Conservation (phyloP, 2,329 filamentous ascomycete genomes). For the Dothideomycetes sp. region DNA sequence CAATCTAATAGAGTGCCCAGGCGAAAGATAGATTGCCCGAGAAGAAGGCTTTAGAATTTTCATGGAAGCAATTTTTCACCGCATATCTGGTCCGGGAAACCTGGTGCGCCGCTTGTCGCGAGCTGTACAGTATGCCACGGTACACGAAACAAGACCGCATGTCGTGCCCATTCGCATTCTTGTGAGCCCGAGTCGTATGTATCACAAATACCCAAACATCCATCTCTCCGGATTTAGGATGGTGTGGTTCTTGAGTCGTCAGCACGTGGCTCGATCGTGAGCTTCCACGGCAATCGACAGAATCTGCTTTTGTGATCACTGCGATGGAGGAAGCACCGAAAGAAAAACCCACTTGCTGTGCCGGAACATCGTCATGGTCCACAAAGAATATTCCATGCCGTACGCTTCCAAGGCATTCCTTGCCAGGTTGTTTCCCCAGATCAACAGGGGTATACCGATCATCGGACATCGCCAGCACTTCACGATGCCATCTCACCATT, state of each 20-base stretch:
- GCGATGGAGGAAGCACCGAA: neutral
- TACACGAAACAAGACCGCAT: no score
- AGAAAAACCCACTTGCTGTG: neutral
- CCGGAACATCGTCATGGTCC: constrained; percentile 4
- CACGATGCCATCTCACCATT: no score
- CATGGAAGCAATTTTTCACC: constrained; percentile 4
- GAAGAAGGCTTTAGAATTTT: constrained; percentile 8
- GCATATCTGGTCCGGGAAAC: no score
- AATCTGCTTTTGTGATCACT: no score
- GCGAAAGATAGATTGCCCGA: constrained; percentile 10
- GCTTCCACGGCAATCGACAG: neutral
- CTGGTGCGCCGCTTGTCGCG: neutral
- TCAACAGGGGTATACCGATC: constrained; percentile 13
- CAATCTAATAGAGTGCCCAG: constrained; percentile 7
- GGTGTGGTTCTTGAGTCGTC: constrained; percentile 1
- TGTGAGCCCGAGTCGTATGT: neutral
- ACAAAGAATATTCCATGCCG: no score
- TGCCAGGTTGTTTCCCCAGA: no score
- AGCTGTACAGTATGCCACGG: neutral
- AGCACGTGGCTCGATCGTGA: constrained; percentile 5
- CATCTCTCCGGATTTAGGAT: neutral
- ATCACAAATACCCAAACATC: neutral
- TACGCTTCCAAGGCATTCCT: no score
- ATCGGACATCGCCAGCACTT: no score
- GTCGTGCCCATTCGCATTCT: neutral